These are phyloP conservation scores for Dactylellina cionopaga DNA, from an alignment of 2,329 filamentous ascomycete genomes.

Conservation along the genomic window DNA sequence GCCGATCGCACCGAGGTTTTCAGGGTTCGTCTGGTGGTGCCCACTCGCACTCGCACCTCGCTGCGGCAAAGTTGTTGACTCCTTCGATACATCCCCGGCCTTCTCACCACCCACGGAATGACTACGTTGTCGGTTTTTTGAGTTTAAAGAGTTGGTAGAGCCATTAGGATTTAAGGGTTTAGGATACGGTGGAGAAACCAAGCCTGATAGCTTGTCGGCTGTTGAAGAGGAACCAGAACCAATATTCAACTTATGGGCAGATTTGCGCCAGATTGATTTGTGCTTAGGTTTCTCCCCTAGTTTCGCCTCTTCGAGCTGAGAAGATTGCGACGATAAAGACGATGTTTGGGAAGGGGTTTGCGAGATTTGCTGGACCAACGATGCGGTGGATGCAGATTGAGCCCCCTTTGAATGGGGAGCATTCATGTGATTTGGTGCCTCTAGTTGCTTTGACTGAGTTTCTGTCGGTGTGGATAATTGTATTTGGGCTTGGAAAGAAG, in stretches of 20 bases:
- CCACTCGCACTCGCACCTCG: constrained; percentile 45
- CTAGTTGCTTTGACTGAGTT: constrained; percentile 59
- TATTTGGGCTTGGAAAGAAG: constrained; percentile 58
- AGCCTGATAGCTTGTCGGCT: constrained; percentile 27
- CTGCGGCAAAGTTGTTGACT: constrained; percentile 35
- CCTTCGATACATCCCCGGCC: constrained; percentile 33
- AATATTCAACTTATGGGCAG: constrained; percentile 44
- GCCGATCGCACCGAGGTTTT: constrained; percentile 66
- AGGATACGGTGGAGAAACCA: constrained; percentile 37
- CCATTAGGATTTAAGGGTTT: constrained; percentile 27
- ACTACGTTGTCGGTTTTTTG: constrained; percentile 27
- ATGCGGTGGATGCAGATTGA: constrained; percentile 55
- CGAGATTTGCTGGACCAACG: constrained; percentile 60
- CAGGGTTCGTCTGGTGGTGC: constrained; percentile 19
- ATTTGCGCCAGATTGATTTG: constrained; percentile 50
- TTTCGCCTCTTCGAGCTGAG: constrained; percentile 41
- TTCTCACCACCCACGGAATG: constrained; percentile 47
- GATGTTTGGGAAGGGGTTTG: constrained; percentile 45
- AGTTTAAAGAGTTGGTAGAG: constrained; percentile 29
- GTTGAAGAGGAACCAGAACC: constrained; percentile 9
- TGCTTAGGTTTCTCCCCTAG: constrained; percentile 26
- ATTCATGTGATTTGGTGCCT: constrained; percentile 49
- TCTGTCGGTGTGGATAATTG: constrained; percentile 64
- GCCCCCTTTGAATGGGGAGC: constrained; percentile 59
- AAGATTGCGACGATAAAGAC: constrained; percentile 40